Evolutionary conservation across 2,329 filamentous ascomycete species (phyloP).

Genomic region (Alternaria rosae): DNA sequence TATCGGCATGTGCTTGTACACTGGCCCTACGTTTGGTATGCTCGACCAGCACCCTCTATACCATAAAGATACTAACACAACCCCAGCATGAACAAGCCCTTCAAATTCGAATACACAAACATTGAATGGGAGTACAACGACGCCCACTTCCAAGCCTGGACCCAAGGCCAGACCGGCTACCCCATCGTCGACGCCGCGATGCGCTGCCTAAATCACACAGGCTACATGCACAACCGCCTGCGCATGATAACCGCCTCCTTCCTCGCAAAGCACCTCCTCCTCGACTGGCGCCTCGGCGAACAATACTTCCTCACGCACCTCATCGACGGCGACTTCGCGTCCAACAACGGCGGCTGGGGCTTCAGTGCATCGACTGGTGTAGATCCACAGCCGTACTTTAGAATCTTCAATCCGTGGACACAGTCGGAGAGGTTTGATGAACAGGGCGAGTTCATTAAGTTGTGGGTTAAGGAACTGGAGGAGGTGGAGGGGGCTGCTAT

Average conservation of each 20-base stretch:
- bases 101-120: slow-evolving; percentile 84
- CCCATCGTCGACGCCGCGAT: slow-evolving; percentile 61
- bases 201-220: slow-evolving; percentile 58
- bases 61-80: not conserved
- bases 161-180: slow-evolving; percentile 56
- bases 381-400: slow-evolving; percentile 88
- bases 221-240: slow-evolving; percentile 62
- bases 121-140: slow-evolving; percentile 73
- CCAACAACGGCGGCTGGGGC: slow-evolving; percentile 71
- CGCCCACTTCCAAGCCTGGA: slow-evolving; percentile 71
- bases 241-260: slow-evolving; percentile 62
- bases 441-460: slow-evolving; percentile 79
- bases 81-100: slow-evolving; percentile 72
- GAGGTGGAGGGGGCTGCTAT: slow-evolving; percentile 71
- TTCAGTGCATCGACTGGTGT: slow-evolving; percentile 74
- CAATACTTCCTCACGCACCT: slow-evolving; percentile 60
- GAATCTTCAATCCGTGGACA: slow-evolving; percentile 84
- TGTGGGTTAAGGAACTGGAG: slow-evolving; percentile 80
- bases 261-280: slow-evolving; percentile 58
- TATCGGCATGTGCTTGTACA: slow-evolving; percentile 73
- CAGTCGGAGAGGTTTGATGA: slow-evolving; percentile 89
- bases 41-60: slow-evolving; percentile 1
- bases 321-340: slow-evolving; percentile 57
- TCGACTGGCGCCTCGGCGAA: slow-evolving; percentile 61
- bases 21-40: slow-evolving; percentile 82